Percentiles rank a stretch among this genome's conserved stretches.
Conservation (phyloP, 1,284 basidiomycete genomes). For the Pyrrhoderma lamaoense region DNA sequence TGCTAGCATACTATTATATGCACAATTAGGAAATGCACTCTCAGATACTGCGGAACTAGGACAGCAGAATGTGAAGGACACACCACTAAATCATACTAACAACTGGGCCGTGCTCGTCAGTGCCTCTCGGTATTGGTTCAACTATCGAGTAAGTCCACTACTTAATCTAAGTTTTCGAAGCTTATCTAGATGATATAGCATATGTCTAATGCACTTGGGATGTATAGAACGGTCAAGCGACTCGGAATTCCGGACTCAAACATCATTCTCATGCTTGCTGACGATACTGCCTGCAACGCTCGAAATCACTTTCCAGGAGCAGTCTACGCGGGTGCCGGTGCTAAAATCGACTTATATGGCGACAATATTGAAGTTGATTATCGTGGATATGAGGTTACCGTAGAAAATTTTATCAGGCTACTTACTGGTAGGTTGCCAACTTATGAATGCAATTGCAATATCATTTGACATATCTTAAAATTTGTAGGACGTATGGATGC, state of each 20-base stretch:
- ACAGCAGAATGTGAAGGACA: too few species aligned
- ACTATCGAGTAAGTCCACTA: slow-evolving; percentile 86
- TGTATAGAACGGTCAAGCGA: slow-evolving; percentile 97
- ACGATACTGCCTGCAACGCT: slow-evolving; percentile 92
- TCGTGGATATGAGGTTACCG: slow-evolving; percentile 94
- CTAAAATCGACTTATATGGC: slow-evolving; percentile 86
- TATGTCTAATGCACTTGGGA: slow-evolving; percentile 26
- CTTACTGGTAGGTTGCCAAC: slow-evolving; percentile 61
- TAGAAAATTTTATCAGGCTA: slow-evolving; percentile 90
- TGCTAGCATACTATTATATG: too few species aligned
- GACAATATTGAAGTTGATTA: slow-evolving; percentile 98
- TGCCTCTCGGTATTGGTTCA: slow-evolving; percentile 96
- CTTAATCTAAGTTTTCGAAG: neutral
- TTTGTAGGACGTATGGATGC: slow-evolving; percentile 59
- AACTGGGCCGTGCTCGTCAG: slow-evolving; percentile 99
- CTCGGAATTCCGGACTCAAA: slow-evolving; percentile 97
- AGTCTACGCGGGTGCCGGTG: slow-evolving; percentile 79
- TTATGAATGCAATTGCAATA: neutral
- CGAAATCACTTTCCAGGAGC: slow-evolving; percentile 90
- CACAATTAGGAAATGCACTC: too few species aligned
- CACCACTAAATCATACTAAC: slow-evolving; percentile 65
- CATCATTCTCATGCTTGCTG: slow-evolving; percentile 98
- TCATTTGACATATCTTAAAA: too few species aligned
- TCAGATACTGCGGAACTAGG: too few species aligned
- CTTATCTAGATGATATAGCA: neutral